A percentile compares a stretch with the other conserved stretches of the same genome.
These are phyloP conservation scores for Colletotrichum lupini DNA, from an alignment of 2,329 filamentous ascomycete species.

Conservation along the genomic window DNA sequence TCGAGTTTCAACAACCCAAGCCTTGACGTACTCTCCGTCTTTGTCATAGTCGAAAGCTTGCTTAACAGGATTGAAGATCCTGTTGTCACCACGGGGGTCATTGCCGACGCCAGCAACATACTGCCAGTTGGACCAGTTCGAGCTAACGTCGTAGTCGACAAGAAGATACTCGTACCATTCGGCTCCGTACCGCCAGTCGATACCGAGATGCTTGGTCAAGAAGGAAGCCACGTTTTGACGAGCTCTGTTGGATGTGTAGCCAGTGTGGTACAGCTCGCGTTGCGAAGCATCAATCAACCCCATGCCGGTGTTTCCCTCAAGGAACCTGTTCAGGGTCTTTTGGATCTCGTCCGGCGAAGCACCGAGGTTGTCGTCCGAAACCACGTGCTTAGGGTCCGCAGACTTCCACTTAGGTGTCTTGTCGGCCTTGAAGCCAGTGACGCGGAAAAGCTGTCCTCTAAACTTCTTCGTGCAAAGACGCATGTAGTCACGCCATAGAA, in stretches of 20 bases:
- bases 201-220: conserved; percentile 75
- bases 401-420: conserved; percentile 63
- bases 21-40: conserved; percentile 75
- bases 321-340: conserved; percentile 66
- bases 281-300: conserved; percentile 83
- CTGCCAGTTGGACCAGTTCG: conserved; percentile 87
- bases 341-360: conserved; percentile 51
- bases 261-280: conserved; percentile 78
- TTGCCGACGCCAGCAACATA: conserved; percentile 85
- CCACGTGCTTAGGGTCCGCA: conserved; percentile 50
- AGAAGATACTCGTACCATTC: conserved; percentile 85
- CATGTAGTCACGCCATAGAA: conserved; percentile 87
- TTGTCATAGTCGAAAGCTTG: conserved; percentile 83
- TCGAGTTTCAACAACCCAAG: conserved; percentile 77
- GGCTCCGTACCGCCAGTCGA: conserved; percentile 84
- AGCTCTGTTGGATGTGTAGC: conserved; percentile 81
- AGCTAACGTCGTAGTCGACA: conserved; percentile 80
- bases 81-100: conserved; percentile 75
- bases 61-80: conserved; percentile 87
- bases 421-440: conserved; percentile 70
- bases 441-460: conserved; percentile 69
- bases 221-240: conserved; percentile 83
- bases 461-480: conserved; percentile 80
- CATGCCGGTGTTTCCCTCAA: conserved; percentile 77
- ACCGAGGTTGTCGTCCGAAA: conserved; percentile 42